A percentile compares a stretch with the other conserved stretches of the same genome.
These are phyloP conservation scores for Venturia oleaginea DNA, from an alignment of 2,329 filamentous ascomycete species.

Conservation along the genomic window DNA sequence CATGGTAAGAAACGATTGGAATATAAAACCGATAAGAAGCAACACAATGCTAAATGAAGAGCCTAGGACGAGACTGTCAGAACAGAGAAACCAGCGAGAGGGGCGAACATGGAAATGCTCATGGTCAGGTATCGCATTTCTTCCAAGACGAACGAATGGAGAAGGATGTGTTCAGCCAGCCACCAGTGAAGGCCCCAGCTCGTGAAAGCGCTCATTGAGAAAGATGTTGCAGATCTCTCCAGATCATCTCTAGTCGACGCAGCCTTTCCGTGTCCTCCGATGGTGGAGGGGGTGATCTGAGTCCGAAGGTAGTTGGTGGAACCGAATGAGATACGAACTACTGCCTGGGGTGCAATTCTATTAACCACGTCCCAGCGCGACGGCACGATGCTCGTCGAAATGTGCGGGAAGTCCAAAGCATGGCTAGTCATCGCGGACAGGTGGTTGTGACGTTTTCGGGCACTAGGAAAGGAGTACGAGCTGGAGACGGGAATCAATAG, in stretches of 20 bases:
- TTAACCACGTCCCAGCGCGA: not conserved
- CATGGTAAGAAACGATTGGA: not conserved
- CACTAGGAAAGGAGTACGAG: not conserved
- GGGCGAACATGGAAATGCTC: not conserved
- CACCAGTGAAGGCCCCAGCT: not conserved
- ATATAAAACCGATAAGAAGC: not conserved
- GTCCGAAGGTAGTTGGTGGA: not conserved
- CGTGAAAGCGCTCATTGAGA: not conserved
- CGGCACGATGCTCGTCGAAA: not conserved
- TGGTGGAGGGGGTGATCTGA: not conserved
- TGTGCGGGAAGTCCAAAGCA: not conserved
- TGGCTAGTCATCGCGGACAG: not conserved
- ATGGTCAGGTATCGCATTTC: not conserved
- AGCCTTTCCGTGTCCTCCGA: not conserved
- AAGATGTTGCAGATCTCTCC: not conserved
- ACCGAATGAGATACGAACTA: not conserved
- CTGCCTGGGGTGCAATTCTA: not conserved
- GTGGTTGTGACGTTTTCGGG: not conserved
- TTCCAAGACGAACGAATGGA: not conserved
- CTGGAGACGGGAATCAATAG: not conserved
- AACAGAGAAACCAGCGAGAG: not conserved
- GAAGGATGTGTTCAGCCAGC: not conserved
- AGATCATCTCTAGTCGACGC: not conserved
- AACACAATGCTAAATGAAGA: not conserved
- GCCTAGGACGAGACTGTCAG: not conserved